These are phyloP conservation scores for Claviceps spartinae DNA, from an alignment of 2,329 filamentous ascomycete species.

Conservation along the genomic window DNA sequence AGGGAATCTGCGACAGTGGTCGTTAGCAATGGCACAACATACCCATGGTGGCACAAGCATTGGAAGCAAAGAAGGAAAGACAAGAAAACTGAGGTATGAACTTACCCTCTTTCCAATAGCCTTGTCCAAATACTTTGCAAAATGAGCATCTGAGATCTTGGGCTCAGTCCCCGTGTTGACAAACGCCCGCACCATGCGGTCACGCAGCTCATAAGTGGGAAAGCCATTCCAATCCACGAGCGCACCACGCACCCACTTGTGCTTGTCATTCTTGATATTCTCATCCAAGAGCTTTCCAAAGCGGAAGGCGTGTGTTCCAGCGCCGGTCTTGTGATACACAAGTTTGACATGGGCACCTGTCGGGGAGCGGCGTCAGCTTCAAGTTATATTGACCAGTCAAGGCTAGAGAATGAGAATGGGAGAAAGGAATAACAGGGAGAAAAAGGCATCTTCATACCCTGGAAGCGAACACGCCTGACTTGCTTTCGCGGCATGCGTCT, in stretches of 20 bases:
- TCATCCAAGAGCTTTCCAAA: constrained; percentile 12
- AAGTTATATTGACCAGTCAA: too few species aligned
- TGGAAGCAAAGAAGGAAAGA: background rate
- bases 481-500: constrained; percentile 5
- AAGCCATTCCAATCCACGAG: constrained; percentile 7
- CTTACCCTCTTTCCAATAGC: constrained; percentile 3
- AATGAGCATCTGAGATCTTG: constrained; percentile 6
- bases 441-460: background rate
- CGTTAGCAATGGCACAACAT: too few species aligned
- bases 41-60: background rate
- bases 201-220: constrained; percentile 4
- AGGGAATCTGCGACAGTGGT: background rate
- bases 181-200: constrained; percentile 6
- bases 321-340: constrained; percentile 22
- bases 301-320: constrained; percentile 19
- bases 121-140: constrained; percentile 5
- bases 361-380: background rate
- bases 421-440: background rate
- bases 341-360: constrained; percentile 14
- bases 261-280: constrained; percentile 16
- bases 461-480: background rate
- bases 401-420: background rate
- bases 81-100: background rate
- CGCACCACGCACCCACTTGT: constrained; percentile 18
- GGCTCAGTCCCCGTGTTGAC: constrained; percentile 1